These are phyloP conservation scores for Elsinoe fawcettii DNA, from an alignment of 2,329 filamentous ascomycete genomes.

Conservation along the genomic window DNA sequence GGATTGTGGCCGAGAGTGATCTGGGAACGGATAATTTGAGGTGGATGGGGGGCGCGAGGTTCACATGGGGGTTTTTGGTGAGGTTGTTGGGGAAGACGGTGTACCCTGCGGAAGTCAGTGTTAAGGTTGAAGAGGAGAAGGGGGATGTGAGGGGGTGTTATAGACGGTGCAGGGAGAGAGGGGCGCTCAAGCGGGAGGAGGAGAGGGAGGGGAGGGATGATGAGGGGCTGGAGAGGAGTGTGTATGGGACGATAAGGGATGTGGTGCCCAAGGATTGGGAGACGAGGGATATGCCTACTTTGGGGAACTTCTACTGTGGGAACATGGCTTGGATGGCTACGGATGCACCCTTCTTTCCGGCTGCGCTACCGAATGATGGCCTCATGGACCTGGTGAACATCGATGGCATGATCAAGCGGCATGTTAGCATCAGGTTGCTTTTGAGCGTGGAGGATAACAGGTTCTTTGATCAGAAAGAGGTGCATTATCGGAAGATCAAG, in stretches of 20 bases:
- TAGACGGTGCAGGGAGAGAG: conserved; percentile 27
- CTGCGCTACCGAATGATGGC: conserved; percentile 74
- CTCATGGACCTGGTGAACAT: conserved; percentile 77
- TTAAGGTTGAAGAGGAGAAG: conserved; percentile 72
- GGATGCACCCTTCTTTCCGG: conserved; percentile 79
- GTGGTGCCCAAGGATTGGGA: conserved; percentile 72
- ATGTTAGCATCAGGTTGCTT: conserved; percentile 62
- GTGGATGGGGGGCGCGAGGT: conserved; percentile 84
- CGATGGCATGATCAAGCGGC: conserved; percentile 62
- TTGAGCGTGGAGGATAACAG: conserved; percentile 62
- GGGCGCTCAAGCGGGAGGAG: conserved; percentile 20
- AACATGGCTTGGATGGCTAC: conserved; percentile 93
- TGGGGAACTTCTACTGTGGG: conserved; percentile 90
- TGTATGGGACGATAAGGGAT: conserved; percentile 73
- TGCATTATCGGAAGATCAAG: conserved; percentile 76
- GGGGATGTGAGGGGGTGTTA: conserved; percentile 73
- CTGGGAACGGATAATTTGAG: conserved; percentile 82
- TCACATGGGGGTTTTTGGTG: conserved; percentile 75
- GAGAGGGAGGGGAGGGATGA: conserved; percentile 20
- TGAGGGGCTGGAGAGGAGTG: conserved; percentile 55
- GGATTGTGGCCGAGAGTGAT: conserved; percentile 84
- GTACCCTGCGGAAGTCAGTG: conserved; percentile 82
- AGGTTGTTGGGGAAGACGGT: conserved; percentile 66
- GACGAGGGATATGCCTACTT: conserved; percentile 60
- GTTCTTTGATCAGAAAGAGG: conserved; percentile 71